Evolutionary conservation across 306 rosid genomes (phyloP).

Genomic region (cucumber (Cucumis sativus)): DNA sequence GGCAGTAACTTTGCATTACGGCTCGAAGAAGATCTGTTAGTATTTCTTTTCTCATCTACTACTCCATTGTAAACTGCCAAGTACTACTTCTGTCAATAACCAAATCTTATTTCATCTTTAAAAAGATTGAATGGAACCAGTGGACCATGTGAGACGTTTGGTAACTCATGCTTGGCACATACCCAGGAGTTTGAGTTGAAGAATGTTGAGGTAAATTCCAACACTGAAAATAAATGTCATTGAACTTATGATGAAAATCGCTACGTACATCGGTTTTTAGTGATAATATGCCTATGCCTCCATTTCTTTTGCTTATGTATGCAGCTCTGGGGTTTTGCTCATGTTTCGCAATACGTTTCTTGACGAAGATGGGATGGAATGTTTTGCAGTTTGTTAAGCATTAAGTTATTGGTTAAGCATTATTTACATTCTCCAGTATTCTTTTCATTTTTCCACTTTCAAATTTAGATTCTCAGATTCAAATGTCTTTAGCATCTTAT

Average conservation of each 20-base stretch:
- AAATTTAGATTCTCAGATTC: not conserved
- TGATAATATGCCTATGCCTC: not conserved
- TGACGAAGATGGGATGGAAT: constrained; percentile 6
- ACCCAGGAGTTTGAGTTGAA: constrained; percentile 72
- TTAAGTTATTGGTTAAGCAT: not conserved
- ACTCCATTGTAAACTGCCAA: not conserved
- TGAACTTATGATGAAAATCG: not conserved
- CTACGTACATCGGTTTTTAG: not conserved
- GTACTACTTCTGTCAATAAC: not conserved
- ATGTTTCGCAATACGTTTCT: constrained; percentile 42
- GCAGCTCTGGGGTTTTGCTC: constrained; percentile 98
- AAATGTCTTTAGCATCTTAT: not conserved
- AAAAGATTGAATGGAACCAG: constrained; percentile 79
- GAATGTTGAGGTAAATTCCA: constrained; percentile 66
- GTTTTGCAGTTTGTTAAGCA: not conserved
- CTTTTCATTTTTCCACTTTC: not conserved
- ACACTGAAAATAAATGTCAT: not conserved
- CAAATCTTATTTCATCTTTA: not conserved
- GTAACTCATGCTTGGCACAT: constrained; percentile 74
- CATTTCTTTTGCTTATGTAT: not conserved
- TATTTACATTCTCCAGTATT: not conserved
- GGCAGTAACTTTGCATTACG: constrained; percentile 79
- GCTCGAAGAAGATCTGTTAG: constrained; percentile 91
- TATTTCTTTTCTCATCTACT: not conserved
- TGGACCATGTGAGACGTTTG: constrained; percentile 82